Base-by-base conservation (phyloP, 1,284 basidiomycete genomes). In the Ustilago sp. region DNA sequence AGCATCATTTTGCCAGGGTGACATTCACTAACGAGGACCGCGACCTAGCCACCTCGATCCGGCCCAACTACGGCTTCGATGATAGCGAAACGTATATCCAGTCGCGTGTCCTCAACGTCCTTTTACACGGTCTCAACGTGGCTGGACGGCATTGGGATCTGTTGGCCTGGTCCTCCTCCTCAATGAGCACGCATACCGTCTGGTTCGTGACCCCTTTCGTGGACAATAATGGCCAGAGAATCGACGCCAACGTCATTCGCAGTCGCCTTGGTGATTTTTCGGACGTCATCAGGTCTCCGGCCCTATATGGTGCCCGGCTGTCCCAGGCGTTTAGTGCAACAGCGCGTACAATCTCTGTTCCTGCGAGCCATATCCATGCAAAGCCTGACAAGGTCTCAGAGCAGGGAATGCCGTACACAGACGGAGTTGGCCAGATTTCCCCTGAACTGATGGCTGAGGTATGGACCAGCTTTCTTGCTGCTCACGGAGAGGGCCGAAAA, bases 241-340 rank as follows among this genome's bases (percentile, higher is more conserved):
- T 72, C 17, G 48, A 72, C 17, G 74, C 74, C 36, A 52, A 68
- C 13, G 23, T 47, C 2, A 72, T 76, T 34, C 74, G 74, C 6
- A 38, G 15, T 3, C 43, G 50, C n/a, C 65, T 76, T 23, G 74
- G 74, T 13, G 59, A 68, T 43, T 76, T 76, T 35, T 55, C 50
- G 15, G 65, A 68, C 12, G 74, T 72, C 28, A 61, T 68, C 9
- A 36, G 47, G 7, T 47, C n/a, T 19, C 74, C 74, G 1, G 68
- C 69, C 17, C 50, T 35, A 9, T 72, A 68, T 43, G 74, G 74
- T 4, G 69, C 74, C 0, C 54, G 69, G 12, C 45, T 76, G 7
- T 76, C 74, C 7, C 74, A 76, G 43, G 74, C 74, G 9, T 76
- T 76, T 55, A 76, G 74, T 38, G 74, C 74, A 1, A 76, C 74